Conservation (phyloP, 176 grass and related monocot genomes). For the Ampelocalamus luodianensis region DNA sequence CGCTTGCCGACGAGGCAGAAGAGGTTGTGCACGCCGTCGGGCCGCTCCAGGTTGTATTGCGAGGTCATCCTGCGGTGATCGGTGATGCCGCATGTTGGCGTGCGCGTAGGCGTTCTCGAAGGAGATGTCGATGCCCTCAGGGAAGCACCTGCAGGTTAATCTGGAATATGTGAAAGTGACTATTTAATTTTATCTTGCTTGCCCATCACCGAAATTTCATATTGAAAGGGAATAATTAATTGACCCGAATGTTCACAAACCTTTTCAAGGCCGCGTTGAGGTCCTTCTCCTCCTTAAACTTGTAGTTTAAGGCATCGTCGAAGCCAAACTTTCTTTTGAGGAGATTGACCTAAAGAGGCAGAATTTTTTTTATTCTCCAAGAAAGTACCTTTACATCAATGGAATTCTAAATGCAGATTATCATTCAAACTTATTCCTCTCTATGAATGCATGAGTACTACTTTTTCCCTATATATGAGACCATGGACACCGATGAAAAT, state of each 20-base stretch:
- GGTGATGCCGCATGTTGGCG: slow-evolving; percentile 4
- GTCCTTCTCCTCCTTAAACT: slow-evolving; percentile 35
- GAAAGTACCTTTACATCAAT: too few relatives aligned
- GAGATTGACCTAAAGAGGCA: slow-evolving; percentile 44
- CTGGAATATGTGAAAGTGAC: too few relatives aligned
- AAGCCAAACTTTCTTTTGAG: slow-evolving; percentile 62
- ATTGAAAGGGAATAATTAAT: not conserved
- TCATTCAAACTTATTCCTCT: too few relatives aligned
- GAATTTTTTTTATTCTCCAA: too few relatives aligned
- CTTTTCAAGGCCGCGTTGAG: slow-evolving; percentile 50
- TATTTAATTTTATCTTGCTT: too few relatives aligned
- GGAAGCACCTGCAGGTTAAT: slow-evolving; percentile 34
- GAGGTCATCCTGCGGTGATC: not conserved
- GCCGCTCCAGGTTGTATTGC: not conserved
- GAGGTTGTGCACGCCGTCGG: not conserved
- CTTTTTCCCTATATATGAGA: too few relatives aligned
- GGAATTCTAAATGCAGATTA: too few relatives aligned
- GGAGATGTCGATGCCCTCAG: slow-evolving; percentile 64
- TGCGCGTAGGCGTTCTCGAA: slow-evolving; percentile 67
- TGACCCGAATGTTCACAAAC: not conserved
- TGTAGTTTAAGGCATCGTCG: slow-evolving; percentile 75
- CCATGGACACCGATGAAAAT: too few relatives aligned
- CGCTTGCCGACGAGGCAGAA: not conserved
- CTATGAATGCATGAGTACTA: too few relatives aligned
- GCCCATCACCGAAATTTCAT: not conserved